Evolutionary conservation across 164 flowering plant species (phyloP).

Genomic region (Macadamia tetraphylla): DNA sequence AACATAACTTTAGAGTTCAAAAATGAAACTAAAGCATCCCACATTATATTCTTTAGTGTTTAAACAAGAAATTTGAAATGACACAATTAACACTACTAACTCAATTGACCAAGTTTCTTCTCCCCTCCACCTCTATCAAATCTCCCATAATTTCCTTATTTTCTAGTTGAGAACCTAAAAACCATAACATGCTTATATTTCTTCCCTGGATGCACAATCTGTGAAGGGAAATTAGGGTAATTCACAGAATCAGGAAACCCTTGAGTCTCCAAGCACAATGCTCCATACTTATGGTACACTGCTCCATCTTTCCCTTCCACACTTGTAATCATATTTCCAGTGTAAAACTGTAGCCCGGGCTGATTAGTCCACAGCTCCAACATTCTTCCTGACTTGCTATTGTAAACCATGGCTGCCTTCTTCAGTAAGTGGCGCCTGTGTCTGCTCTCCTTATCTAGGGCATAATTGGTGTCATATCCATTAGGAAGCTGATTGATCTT

Average conservation of each 20-base stretch:
- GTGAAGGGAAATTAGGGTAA: constrained; percentile 79
- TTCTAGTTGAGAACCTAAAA: no score
- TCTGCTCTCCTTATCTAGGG: constrained; percentile 27
- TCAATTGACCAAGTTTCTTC: no score
- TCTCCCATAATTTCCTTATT: no score
- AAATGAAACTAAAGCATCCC: no score
- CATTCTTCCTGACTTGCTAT: constrained; percentile 41
- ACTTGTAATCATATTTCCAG: constrained; percentile 30
- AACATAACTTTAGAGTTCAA: no score
- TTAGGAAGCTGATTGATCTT: constrained; percentile 35
- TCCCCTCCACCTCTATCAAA: no score
- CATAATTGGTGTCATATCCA: constrained; percentile 75
- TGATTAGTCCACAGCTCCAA: constrained; percentile 50
- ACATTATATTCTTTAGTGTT: no score
- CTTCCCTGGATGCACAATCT: constrained; percentile 52
- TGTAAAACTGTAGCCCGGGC: constrained; percentile 76
- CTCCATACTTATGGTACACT: constrained; percentile 43
- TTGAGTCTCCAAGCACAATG: constrained; percentile 64
- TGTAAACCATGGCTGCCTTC: constrained; percentile 43
- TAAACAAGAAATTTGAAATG: no score
- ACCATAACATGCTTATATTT: constrained; percentile 52
- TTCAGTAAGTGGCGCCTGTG: constrained; percentile 13
- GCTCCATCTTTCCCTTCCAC: constrained; percentile 62
- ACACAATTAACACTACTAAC: no score
- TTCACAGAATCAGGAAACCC: constrained; percentile 88